These are phyloP conservation scores for Dothistroma septosporum DNA, from an alignment of 2,329 filamentous ascomycete species.

Conservation along the genomic window DNA sequence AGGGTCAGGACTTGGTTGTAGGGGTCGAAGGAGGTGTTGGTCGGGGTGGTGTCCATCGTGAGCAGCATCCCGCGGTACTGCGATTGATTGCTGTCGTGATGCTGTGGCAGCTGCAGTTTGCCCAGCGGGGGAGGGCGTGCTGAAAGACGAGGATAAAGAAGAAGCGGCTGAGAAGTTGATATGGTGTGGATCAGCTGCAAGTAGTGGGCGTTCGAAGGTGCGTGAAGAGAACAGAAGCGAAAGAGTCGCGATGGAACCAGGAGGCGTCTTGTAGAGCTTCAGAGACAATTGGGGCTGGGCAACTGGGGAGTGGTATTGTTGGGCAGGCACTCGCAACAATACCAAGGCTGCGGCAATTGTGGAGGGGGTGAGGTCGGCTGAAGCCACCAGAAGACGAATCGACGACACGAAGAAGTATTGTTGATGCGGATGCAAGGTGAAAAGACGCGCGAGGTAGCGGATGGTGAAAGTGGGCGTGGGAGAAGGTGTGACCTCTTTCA, in stretches of 20 bases:
- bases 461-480: neutral
- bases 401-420: neutral
- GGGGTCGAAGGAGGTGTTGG: conserved; percentile 44
- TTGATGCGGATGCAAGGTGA: neutral
- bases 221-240: conserved; percentile 17
- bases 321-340: neutral
- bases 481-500: neutral
- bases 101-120: conserved; percentile 10
- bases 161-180: conserved; percentile 12
- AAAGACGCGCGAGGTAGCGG: neutral
- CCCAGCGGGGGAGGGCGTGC: neutral
- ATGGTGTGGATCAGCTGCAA: conserved; percentile 13
- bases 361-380: neutral
- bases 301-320: conserved; percentile 15
- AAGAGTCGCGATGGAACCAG: conserved; percentile 13
- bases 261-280: conserved; percentile 18
- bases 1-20: conserved; percentile 52
- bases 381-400: neutral
- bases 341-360: neutral
- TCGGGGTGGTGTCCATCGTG: conserved; percentile 3
- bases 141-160: conserved; percentile 5
- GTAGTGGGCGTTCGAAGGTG: conserved; percentile 9
- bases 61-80: conserved; percentile 2
- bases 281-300: conserved; percentile 15
- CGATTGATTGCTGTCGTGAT: conserved; percentile 10